Percentiles rank a stretch among this genome's conserved stretches.
These are phyloP conservation scores for Cladosporium sp. DNA, from an alignment of 2,329 filamentous ascomycete species.

Conservation along the genomic window DNA sequence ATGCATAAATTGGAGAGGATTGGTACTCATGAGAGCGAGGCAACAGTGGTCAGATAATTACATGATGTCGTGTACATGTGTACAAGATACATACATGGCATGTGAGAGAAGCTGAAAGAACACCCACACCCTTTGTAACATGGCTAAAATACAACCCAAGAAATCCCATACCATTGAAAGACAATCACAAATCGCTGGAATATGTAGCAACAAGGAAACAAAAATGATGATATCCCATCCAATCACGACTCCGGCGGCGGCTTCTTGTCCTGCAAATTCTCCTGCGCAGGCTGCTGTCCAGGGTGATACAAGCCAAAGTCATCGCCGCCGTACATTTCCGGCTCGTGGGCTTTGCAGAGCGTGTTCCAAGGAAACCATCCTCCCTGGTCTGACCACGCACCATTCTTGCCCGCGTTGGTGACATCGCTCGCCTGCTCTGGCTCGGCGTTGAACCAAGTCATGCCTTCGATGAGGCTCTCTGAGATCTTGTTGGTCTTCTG, in stretches of 20 bases:
- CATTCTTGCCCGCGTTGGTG: constrained; percentile 16
- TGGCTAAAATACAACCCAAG: not conserved
- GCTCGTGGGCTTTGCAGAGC: constrained; percentile 21
- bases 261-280: constrained; percentile 6
- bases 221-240: not conserved
- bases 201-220: not conserved
- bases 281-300: constrained; percentile 2
- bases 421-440: constrained; percentile 22
- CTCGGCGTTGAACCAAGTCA: constrained; percentile 24
- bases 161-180: no score
- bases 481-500: constrained; percentile 18
- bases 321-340: constrained; percentile 16
- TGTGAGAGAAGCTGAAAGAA: no score
- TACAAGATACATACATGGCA: no score
- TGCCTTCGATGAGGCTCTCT: constrained; percentile 19
- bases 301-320: constrained; percentile 19
- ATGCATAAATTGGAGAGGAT: not conserved
- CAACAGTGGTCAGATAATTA: no score
- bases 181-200: not conserved
- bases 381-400: constrained; percentile 27
- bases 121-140: not conserved
- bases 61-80: no score
- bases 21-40: no score
- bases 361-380: constrained; percentile 27
- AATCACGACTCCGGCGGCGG: constrained; percentile 3